These are phyloP conservation scores for Ophidiomyces ophidiicola DNA, from an alignment of 2,329 filamentous ascomycete genomes.

Conservation along the genomic window DNA sequence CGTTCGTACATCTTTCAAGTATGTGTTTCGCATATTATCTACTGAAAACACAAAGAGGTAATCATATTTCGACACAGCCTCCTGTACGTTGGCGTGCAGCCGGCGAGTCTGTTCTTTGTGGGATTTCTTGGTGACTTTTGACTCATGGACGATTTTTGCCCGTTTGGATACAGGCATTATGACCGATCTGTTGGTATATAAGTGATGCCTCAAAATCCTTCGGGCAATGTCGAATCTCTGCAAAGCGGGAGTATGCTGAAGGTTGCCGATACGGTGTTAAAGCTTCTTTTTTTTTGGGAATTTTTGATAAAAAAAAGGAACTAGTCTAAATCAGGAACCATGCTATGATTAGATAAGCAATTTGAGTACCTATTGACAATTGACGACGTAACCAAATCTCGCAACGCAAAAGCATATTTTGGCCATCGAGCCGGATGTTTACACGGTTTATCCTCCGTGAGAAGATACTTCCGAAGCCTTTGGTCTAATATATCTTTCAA, in stretches of 20 bases:
- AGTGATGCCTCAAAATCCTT: no score
- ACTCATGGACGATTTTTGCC: conserved; percentile 75
- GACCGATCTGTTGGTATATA: not conserved
- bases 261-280: no score
- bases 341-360: conserved; percentile 19
- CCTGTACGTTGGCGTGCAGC: conserved; percentile 78
- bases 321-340: conserved; percentile 25
- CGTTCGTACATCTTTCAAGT: conserved; percentile 78
- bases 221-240: no score
- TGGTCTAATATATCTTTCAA: conserved; percentile 20
- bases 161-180: conserved; percentile 94
- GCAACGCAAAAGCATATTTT: not conserved
- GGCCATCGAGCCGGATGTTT: no score
- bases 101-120: conserved; percentile 78
- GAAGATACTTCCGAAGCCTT: no score
- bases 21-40: conserved; percentile 96
- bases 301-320: conserved; percentile 23
- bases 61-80: conserved; percentile 71
- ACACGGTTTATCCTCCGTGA: no score
- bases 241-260: no score
- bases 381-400: no score
- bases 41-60: conserved; percentile 88
- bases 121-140: conserved; percentile 83
- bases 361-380: not conserved
- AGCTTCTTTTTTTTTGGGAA: conserved; percentile 20